phyloP scores from a whole-genome alignment of 176 grass and related monocot species.

The bread wheat (Triticum aestivum) region DNA sequence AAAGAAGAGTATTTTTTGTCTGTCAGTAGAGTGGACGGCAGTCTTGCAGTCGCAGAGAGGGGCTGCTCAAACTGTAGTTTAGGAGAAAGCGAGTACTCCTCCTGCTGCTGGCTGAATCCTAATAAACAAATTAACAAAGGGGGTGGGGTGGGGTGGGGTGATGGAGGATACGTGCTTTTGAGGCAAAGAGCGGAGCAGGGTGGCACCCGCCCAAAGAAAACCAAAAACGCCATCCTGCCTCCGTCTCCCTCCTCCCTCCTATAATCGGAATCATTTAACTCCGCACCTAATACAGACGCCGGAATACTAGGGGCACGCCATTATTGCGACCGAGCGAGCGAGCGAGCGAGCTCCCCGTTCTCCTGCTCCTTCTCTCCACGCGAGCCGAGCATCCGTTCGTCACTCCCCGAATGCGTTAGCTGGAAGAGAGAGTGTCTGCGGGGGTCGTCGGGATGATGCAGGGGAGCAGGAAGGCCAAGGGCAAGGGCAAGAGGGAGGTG shows the following conservation, averaged over 20 bases:
- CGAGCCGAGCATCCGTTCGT: not conserved
- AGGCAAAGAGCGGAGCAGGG: conserved; percentile 32
- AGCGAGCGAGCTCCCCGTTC: conserved; percentile 21
- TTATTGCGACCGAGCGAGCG: conserved; percentile 24
- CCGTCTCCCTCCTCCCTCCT: conserved; percentile 27
- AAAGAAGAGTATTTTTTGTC: not conserved
- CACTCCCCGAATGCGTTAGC: conserved; percentile 35
- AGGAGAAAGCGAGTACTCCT: conserved; percentile 27
- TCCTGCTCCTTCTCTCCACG: conserved; percentile 15
- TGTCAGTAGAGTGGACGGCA: conserved; percentile 23
- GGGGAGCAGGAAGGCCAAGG: conserved; percentile 39
- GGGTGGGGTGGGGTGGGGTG: not conserved
- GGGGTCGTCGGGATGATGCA: conserved; percentile 21
- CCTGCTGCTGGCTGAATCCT: not conserved
- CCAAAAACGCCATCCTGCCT: conserved; percentile 44
- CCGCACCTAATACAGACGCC: conserved; percentile 39
- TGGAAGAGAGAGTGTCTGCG: not conserved
- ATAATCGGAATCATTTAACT: conserved; percentile 46
- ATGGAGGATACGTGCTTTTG: conserved; percentile 55
- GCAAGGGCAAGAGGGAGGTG: conserved; percentile 34
- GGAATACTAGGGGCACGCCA: conserved; percentile 20
- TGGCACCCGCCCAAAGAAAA: conserved; percentile 30
- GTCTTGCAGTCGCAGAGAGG: conserved; percentile 3
- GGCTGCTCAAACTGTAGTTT: conserved; percentile 17
- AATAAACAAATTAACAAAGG: conserved; percentile 25